Evolutionary conservation across 306 rosid species (phyloP).

Genomic region (Acacia acuminata): DNA sequence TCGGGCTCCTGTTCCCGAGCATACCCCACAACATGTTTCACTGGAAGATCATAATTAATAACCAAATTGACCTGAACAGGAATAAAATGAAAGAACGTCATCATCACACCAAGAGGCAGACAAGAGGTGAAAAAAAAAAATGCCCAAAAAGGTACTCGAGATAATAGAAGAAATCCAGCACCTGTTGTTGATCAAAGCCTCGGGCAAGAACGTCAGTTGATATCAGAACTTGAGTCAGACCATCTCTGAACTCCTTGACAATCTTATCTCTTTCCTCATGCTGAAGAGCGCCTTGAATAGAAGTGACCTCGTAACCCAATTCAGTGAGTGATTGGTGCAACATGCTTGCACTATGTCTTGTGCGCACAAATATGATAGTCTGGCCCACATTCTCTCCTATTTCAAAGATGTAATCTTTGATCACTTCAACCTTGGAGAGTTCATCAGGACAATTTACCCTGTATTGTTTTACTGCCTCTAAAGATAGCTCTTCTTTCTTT

Average conservation of each 20-base stretch:
- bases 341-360: slow-evolving; percentile 64
- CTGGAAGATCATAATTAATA: slow-evolving; percentile 73
- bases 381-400: slow-evolving; percentile 90
- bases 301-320: slow-evolving; percentile 69
- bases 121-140: not conserved
- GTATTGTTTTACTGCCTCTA: slow-evolving; percentile 84
- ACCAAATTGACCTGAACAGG: slow-evolving; percentile 61
- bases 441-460: slow-evolving; percentile 76
- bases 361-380: slow-evolving; percentile 78
- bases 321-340: slow-evolving; percentile 63
- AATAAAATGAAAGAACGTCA: not conserved
- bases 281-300: slow-evolving; percentile 72
- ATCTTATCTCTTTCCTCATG: slow-evolving; percentile 76
- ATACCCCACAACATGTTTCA: slow-evolving; percentile 41
- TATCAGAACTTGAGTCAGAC: slow-evolving; percentile 77
- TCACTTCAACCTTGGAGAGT: slow-evolving; percentile 56
- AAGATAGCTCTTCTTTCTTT: slow-evolving; percentile 81
- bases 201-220: slow-evolving; percentile 79
- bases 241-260: slow-evolving; percentile 79
- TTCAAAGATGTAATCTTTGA: slow-evolving; percentile 70
- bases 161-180: slow-evolving; percentile 15
- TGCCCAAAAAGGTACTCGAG: not conserved
- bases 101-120: slow-evolving; percentile 11
- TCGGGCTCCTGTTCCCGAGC: slow-evolving; percentile 53
- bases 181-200: slow-evolving; percentile 86